These are phyloP conservation scores for Ogataea polymorpha DNA, from an alignment of 805 yeast species.

Conservation along the genomic window DNA sequence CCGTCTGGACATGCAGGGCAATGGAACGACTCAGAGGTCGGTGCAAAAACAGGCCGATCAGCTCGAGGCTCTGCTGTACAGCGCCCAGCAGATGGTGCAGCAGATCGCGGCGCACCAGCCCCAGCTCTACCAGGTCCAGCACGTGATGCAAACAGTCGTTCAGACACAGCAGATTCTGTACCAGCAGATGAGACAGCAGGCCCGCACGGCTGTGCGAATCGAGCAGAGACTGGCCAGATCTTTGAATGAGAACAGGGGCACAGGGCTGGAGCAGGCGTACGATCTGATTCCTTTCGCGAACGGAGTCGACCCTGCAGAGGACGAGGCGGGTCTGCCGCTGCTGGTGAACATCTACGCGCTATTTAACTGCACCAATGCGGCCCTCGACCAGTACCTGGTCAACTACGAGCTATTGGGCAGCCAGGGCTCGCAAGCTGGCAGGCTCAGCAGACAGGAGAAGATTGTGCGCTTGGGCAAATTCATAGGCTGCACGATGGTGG, in stretches of 20 bases:
- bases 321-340: slow-evolving; percentile 24
- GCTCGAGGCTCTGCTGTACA: slow-evolving; percentile 15
- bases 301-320: slow-evolving; percentile 26
- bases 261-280: slow-evolving; percentile 30
- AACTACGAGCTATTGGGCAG: slow-evolving; percentile 19
- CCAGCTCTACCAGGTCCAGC: slow-evolving; percentile 16
- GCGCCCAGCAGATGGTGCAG: slow-evolving; percentile 14
- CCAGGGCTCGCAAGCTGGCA: slow-evolving; percentile 2
- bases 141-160: slow-evolving; percentile 16
- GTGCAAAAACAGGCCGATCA: slow-evolving; percentile 16
- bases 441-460: slow-evolving; percentile 20
- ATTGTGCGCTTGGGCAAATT: slow-evolving; percentile 28
- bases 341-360: slow-evolving; percentile 25
- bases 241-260: slow-evolving; percentile 27
- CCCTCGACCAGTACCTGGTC: slow-evolving; percentile 20
- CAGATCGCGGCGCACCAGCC: slow-evolving; percentile 16
- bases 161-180: slow-evolving; percentile 21
- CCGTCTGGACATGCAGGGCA: slow-evolving; percentile 18
- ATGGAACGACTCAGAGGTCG: slow-evolving; percentile 3
- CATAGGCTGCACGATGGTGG: slow-evolving; percentile 32
- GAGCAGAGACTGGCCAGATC: slow-evolving; percentile 29
- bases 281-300: slow-evolving; percentile 28
- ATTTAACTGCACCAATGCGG: slow-evolving; percentile 21
- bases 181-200: slow-evolving; percentile 21
- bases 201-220: slow-evolving; percentile 20